Evolutionary conservation across 2,329 filamentous ascomycete species (phyloP).

Genomic region (Claviceps purpurea): DNA sequence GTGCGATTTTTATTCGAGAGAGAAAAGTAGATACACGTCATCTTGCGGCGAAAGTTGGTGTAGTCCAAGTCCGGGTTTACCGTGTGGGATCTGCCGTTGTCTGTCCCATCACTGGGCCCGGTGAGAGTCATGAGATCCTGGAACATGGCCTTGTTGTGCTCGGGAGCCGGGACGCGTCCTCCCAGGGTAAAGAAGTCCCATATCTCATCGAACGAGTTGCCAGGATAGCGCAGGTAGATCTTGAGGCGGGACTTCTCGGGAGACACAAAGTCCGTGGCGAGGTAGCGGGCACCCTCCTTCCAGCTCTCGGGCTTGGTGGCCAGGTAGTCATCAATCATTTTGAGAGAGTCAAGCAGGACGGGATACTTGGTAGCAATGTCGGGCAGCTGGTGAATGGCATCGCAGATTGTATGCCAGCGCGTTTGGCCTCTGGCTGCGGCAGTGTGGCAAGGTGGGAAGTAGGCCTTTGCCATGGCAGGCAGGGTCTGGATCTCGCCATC

Average conservation of each 20-base stretch:
- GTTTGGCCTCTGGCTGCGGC: background rate
- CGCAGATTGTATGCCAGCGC: background rate
- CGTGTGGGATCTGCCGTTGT: background rate
- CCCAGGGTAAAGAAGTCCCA: background rate
- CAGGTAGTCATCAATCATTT: background rate
- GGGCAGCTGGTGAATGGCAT: background rate
- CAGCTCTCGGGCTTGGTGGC: background rate
- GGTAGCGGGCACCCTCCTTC: background rate
- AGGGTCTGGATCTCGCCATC: background rate
- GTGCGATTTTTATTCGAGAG: background rate
- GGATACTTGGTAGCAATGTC: background rate
- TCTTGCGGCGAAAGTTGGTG: background rate
- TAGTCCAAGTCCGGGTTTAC: background rate
- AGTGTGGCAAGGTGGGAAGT: background rate
- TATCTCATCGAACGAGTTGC: background rate
- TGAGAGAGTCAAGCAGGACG: background rate
- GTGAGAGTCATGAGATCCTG: background rate
- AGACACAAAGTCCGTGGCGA: background rate
- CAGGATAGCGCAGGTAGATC: background rate
- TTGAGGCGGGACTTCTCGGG: background rate
- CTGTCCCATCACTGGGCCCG: background rate
- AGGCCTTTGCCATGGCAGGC: background rate
- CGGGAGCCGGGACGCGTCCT: background rate
- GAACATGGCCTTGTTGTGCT: background rate
- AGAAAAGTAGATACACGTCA: background rate